Evolutionary conservation across 179 eudicot genomes (phyloP).

Genomic region (Gypsophila paniculata): DNA sequence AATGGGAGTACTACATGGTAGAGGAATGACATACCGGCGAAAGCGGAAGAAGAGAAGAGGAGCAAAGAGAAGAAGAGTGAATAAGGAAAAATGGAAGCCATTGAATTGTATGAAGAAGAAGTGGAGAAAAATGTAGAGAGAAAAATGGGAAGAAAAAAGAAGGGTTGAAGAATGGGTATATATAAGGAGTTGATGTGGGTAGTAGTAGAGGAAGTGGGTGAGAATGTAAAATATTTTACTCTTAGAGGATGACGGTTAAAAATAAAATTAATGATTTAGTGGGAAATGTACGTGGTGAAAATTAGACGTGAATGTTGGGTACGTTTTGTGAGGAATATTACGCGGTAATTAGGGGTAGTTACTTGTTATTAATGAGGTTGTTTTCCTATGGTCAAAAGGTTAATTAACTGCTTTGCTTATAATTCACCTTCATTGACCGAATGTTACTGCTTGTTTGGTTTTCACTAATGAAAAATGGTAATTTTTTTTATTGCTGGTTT

Average conservation of each 20-base stretch:
- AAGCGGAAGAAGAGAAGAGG: slow-evolving; percentile 18
- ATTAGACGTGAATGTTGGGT: too few relatives aligned
- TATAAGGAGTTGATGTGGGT: background rate
- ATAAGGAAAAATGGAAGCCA: slow-evolving; percentile 19
- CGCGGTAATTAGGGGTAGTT: too few relatives aligned
- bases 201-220: slow-evolving; percentile 9
- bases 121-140: background rate
- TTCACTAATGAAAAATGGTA: too few relatives aligned
- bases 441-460: too few relatives aligned
- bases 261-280: background rate
- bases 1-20: background rate
- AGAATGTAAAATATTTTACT: background rate
- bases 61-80: slow-evolving; percentile 10
- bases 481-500: too few relatives aligned
- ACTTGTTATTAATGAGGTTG: too few relatives aligned
- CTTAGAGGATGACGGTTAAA: background rate
- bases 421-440: too few relatives aligned
- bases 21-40: slow-evolving; percentile 5
- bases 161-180: background rate
- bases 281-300: background rate
- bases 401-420: too few relatives aligned
- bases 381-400: too few relatives aligned
- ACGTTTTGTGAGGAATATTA: too few relatives aligned
- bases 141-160: background rate
- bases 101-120: background rate